These are phyloP conservation scores for Eucalyptus urophylla DNA, from an alignment of 345 rosid genomes.

Conservation along the genomic window DNA sequence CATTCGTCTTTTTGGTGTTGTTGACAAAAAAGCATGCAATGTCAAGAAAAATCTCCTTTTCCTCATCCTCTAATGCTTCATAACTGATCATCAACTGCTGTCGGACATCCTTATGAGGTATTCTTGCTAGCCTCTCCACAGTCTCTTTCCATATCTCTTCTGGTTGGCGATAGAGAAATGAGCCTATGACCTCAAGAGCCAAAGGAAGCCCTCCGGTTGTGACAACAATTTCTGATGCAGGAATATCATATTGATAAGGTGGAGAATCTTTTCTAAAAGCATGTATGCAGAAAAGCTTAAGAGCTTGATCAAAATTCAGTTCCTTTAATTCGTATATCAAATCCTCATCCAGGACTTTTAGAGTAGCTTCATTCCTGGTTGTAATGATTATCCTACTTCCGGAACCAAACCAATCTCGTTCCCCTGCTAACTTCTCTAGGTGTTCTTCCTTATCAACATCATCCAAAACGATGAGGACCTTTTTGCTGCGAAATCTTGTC, in stretches of 20 bases:
- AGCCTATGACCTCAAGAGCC: not conserved
- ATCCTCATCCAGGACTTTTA: not conserved
- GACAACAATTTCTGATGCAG: not conserved
- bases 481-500: not conserved
- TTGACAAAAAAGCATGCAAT: not conserved
- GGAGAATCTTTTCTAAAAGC: not conserved
- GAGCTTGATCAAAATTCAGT: not conserved
- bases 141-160: not conserved
- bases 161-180: not conserved
- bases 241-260: not conserved
- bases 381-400: not conserved
- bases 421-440: not conserved
- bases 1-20: not conserved
- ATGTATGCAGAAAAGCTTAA: not conserved
- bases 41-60: not conserved
- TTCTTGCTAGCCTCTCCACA: not conserved
- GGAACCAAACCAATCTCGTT: not conserved
- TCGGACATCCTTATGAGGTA: not conserved
- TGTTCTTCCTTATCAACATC: not conserved
- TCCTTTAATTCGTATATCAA: not conserved
- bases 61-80: not conserved
- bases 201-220: not conserved
- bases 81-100: not conserved
- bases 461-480: not conserved
- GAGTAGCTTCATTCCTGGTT: not conserved